Evolutionary conservation across 208 protist species (phyloP).

Genomic region (Jaenimonas drosophilae): DNA sequence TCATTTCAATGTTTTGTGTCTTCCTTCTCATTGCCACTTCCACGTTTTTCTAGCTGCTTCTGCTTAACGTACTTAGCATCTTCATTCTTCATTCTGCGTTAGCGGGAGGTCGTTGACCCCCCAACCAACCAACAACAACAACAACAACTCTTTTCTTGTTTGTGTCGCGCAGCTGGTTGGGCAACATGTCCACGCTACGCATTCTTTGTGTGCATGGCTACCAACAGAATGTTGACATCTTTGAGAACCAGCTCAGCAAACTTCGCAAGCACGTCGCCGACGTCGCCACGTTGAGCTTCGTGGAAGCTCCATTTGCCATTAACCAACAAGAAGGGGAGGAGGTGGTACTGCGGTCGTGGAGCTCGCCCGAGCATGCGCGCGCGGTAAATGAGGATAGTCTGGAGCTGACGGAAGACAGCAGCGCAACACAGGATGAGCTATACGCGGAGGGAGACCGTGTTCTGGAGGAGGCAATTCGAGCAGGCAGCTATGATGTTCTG

Average conservation of each 20-base stretch:
- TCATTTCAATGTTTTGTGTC: no score
- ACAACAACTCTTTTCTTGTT: slow-evolving; percentile 3
- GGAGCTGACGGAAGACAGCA: background rate
- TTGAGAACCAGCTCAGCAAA: slow-evolving; percentile 68
- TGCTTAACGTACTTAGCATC: no score
- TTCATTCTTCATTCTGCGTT: no score
- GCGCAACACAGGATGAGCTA: background rate
- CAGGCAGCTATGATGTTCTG: slow-evolving; percentile 30
- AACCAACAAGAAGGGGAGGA: background rate
- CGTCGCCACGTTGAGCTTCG: slow-evolving; percentile 42
- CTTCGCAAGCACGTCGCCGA: slow-evolving; percentile 22
- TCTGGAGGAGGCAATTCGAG: slow-evolving; percentile 18
- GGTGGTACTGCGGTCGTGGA: slow-evolving; percentile 5
- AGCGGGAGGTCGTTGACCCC: no score
- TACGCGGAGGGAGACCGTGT: slow-evolving; percentile 45
- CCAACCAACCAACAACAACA: slow-evolving; percentile 1
- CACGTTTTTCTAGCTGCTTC: no score
- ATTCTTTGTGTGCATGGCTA: slow-evolving; percentile 73
- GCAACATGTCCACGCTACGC: slow-evolving; percentile 14
- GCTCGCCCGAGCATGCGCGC: background rate
- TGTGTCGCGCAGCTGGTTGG: background rate
- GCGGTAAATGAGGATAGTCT: background rate
- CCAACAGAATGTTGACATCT: slow-evolving; percentile 74
- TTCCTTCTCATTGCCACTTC: no score
- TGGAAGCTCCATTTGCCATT: slow-evolving; percentile 3